A percentile compares a stretch with the other conserved stretches of the same genome.
Conservation (phyloP, 2,329 filamentous ascomycete species). For the Ascochyta fabae region DNA sequence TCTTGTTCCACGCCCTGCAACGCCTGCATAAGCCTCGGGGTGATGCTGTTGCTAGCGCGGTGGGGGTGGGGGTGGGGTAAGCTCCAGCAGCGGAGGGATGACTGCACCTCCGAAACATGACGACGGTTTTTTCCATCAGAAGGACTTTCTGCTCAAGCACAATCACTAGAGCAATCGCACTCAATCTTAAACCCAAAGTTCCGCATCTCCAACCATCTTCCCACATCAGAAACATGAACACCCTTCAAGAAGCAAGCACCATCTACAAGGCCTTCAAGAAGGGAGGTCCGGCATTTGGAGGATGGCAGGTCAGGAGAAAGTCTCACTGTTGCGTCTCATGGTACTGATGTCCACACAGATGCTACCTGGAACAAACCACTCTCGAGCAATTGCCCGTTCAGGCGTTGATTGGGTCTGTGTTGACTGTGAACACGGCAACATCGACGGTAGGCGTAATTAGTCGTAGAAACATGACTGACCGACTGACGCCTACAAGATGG, state of each 20-base stretch:
- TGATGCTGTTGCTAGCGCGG: slow-evolving; percentile 19
- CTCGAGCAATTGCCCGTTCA: slow-evolving; percentile 59
- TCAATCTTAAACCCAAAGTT: background rate
- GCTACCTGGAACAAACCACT: slow-evolving; percentile 62
- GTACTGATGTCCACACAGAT: slow-evolving; percentile 39
- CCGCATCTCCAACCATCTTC: background rate
- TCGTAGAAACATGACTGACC: background rate
- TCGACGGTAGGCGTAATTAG: slow-evolving; percentile 53
- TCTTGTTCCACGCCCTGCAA: background rate
- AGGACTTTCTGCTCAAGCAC: background rate
- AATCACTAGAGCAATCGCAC: background rate
- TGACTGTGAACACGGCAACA: slow-evolving; percentile 64
- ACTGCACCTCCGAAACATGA: slow-evolving; percentile 19
- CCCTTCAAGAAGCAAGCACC: slow-evolving; percentile 62
- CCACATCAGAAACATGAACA: slow-evolving; percentile 39
- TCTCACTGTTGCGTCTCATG: too few relatives aligned
- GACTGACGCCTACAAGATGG: slow-evolving; percentile 45
- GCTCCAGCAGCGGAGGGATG: slow-evolving; percentile 7
- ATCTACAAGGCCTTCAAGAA: slow-evolving; percentile 59
- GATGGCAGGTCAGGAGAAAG: slow-evolving; percentile 58
- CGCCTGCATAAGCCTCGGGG: slow-evolving; percentile 12
- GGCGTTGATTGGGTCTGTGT: slow-evolving; percentile 63
- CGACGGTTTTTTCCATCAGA: slow-evolving; percentile 16
- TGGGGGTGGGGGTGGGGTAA: slow-evolving; percentile 31
- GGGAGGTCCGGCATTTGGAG: slow-evolving; percentile 60